A percentile compares a stretch with the other conserved stretches of the same genome.
phyloP scores from a whole-genome alignment of 176 grass and related monocot species.

The Oryza longistaminata region DNA sequence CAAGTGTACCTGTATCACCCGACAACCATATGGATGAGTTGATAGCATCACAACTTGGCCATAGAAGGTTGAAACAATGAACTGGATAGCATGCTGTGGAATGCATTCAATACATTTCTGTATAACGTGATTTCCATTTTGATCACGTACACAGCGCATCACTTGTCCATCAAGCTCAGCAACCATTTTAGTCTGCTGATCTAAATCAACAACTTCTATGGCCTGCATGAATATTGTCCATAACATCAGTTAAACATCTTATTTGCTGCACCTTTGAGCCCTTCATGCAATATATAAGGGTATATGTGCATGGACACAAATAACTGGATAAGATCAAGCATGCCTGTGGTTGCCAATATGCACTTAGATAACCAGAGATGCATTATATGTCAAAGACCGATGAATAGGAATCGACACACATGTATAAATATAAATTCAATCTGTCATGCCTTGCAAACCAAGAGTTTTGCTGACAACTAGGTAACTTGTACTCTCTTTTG shows the following conservation, averaged over 20 bases:
- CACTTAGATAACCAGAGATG: not conserved
- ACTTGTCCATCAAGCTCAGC: slow-evolving; percentile 74
- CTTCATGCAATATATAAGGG: not conserved
- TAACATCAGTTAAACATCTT: not conserved
- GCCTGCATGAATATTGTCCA: slow-evolving; percentile 48
- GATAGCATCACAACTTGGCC: slow-evolving; percentile 78
- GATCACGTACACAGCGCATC: slow-evolving; percentile 89
- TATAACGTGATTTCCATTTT: slow-evolving; percentile 91
- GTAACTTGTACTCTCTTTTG: not conserved
- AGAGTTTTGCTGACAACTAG: not conserved
- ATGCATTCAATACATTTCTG: slow-evolving; percentile 90
- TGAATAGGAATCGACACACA: not conserved
- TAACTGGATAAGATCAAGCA: not conserved
- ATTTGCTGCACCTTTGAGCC: not conserved
- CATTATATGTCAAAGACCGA: not conserved
- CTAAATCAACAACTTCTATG: slow-evolving; percentile 80
- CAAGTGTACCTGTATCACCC: slow-evolving; percentile 71
- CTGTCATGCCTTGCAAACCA: not conserved
- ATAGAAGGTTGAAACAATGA: slow-evolving; percentile 69
- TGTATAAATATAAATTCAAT: slow-evolving; percentile 12
- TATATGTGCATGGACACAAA: not conserved
- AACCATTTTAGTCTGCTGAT: slow-evolving; percentile 77
- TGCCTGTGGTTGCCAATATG: not conserved
- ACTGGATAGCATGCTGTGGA: slow-evolving; percentile 62
- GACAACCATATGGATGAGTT: slow-evolving; percentile 84